Evolutionary conservation across 179 eudicot species (phyloP), one percentile per base, ranked within the genome.

Genomic region (Pouteria campechiana): DNA sequence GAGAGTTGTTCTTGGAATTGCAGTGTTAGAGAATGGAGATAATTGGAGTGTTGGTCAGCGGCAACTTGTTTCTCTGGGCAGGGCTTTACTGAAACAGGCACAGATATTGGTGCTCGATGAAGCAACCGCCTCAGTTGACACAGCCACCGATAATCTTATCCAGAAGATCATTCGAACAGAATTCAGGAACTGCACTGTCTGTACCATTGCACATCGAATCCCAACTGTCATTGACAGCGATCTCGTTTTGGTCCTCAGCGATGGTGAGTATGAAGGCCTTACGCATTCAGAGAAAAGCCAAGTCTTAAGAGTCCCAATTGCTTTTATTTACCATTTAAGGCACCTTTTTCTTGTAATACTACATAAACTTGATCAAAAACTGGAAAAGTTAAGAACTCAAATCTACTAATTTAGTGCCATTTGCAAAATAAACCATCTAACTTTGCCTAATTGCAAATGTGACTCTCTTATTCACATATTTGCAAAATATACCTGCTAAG

Each of bases 21-120:
- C n/a, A n/a, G n/a, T n/a, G n/a, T 50, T 79, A 39, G 99, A 92
- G 57, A 77, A 75, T 64, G 99, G 99, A 49, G 99, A 92, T 15
- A 92, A 92, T 52, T 92, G 99, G 99, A 92, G 96, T 48, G 81
- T 92, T 48, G 99, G 99, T 15, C 99, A 87, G 65, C 48, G 99
- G 9, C 99, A 92, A 68, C 98, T 92, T 52, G 92, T 92, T 51
- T 79, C 92, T 29, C 62, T 92, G 34, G 99, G 99, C 3, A 83
- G 99, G 33, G 96, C 94, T 33, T 60, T 92, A 55, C 95, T 92
- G 17, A 92, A 82, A 58, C 94, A 82, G 58, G 79, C 88, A 13
- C 70, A 81, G 46, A 82, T 92, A 41, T 69, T 92, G 55, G 92
- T 92, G 44, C 85, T 92, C 34, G 99, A 92, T 59, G 99, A 92